phyloP scores from a whole-genome alignment of 768 basidiomycete genomes.

The Mycena maculata region DNA sequence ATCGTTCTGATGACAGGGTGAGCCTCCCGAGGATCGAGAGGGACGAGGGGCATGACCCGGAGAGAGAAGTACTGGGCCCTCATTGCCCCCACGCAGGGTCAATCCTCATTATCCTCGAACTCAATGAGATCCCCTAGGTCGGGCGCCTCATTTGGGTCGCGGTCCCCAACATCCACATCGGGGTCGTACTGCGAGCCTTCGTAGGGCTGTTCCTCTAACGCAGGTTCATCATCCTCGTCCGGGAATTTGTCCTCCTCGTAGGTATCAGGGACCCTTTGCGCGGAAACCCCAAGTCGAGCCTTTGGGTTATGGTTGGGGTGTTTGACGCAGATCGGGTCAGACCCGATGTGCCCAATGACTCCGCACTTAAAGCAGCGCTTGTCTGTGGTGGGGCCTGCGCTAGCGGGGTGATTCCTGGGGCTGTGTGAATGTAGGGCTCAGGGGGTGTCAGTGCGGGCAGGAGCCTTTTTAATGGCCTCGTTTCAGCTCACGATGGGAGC shows the following conservation, averaged over 20 bases:
- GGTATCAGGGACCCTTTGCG: background rate
- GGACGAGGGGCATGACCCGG: background rate
- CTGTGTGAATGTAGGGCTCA: too few relatives aligned
- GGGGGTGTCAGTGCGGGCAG: too few relatives aligned
- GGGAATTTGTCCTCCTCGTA: background rate
- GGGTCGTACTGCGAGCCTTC: background rate
- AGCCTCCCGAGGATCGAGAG: background rate
- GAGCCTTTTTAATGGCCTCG: too few relatives aligned
- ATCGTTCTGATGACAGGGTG: background rate
- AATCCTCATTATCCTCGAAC: too few relatives aligned
- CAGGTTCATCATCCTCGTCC: background rate
- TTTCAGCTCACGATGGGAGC: too few relatives aligned
- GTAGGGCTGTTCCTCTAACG: background rate
- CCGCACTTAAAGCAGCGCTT: slow-evolving; percentile 8
- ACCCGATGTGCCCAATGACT: background rate
- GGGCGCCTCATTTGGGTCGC: too few relatives aligned
- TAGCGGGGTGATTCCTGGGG: too few relatives aligned
- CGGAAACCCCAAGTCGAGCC: background rate
- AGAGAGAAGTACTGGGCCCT: background rate
- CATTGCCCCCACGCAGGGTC: background rate
- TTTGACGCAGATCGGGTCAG: background rate
- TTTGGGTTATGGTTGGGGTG: background rate
- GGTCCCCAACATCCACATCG: background rate
- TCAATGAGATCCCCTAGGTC: too few relatives aligned
- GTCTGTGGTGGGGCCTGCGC: too few relatives aligned